phyloP scores from a whole-genome alignment of 2,329 filamentous ascomycete genomes.

The Scedosporium aurantiacum region DNA sequence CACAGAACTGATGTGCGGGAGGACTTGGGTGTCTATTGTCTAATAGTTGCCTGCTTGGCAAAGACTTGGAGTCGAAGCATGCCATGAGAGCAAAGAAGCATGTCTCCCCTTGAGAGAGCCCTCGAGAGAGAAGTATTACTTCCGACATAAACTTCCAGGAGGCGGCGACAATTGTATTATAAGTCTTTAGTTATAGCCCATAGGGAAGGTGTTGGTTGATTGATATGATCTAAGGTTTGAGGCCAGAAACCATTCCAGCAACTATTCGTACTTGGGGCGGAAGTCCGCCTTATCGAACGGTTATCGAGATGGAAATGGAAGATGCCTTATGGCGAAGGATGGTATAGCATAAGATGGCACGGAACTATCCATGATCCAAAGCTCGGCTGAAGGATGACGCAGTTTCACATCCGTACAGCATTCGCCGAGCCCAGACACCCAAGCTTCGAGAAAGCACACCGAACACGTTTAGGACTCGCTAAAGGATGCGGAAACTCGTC shows the following conservation, averaged over 20 bases:
- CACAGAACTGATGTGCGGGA: too few relatives aligned
- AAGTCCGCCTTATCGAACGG: background rate
- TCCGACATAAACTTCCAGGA: too few relatives aligned
- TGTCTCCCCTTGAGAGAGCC: too few relatives aligned
- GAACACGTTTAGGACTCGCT: background rate
- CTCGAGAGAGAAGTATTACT: too few relatives aligned
- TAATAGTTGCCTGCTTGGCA: too few relatives aligned
- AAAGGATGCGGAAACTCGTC: background rate
- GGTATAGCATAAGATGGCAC: background rate
- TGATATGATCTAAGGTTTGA: background rate
- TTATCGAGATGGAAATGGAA: too few relatives aligned
- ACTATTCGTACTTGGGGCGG: background rate
- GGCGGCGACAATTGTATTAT: too few relatives aligned
- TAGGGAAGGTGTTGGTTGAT: background rate
- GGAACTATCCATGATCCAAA: background rate
- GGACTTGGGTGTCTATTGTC: too few relatives aligned
- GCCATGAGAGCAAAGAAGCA: too few relatives aligned
- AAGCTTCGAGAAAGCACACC: background rate
- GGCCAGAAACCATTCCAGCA: background rate
- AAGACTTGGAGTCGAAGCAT: too few relatives aligned
- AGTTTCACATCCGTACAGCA: background rate
- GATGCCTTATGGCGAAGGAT: too few relatives aligned
- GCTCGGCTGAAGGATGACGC: constrained; percentile 1
- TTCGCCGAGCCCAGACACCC: too few relatives aligned
- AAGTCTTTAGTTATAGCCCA: background rate